Evolutionary conservation across 192 early-diverging fungal genomes (phyloP).

Genomic region (Helicostylum pulchrum): DNA sequence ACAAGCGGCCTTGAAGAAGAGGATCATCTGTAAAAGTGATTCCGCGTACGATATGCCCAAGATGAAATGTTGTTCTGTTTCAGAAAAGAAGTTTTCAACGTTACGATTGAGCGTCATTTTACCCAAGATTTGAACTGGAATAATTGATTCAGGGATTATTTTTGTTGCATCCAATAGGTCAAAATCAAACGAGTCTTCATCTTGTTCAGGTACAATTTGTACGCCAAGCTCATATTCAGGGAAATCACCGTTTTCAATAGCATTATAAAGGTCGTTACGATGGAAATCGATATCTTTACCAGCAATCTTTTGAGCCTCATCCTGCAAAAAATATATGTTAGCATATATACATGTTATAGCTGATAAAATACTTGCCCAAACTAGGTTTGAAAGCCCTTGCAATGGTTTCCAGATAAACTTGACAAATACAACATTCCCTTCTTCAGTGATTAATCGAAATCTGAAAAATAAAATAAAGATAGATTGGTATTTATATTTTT

Average conservation of each 20-base stretch:
- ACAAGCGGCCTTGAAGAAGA: constrained; percentile 48
- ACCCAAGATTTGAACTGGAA: constrained; percentile 38
- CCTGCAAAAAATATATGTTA: constrained; percentile 18
- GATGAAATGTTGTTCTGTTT: constrained; percentile 49
- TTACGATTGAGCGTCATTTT: constrained; percentile 43
- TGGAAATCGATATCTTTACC: constrained; percentile 45
- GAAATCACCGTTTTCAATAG: constrained; percentile 37
- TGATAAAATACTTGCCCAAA: neutral
- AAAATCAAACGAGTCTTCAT: constrained; percentile 35
- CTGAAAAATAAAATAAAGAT: neutral
- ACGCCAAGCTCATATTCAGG: constrained; percentile 44
- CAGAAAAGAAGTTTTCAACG: constrained; percentile 45
- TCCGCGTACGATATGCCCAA: constrained; percentile 39
- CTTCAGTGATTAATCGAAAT: constrained; percentile 41
- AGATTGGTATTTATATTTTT: neutral
- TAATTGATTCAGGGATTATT: constrained; percentile 40
- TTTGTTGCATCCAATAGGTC: constrained; percentile 49
- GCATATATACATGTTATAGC: neutral
- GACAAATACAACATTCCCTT: constrained; percentile 39
- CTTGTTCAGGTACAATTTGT: constrained; percentile 36
- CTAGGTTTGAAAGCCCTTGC: constrained; percentile 30
- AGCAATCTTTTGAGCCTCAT: constrained; percentile 40
- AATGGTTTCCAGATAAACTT: constrained; percentile 48
- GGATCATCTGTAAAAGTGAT: constrained; percentile 42
- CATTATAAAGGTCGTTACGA: constrained; percentile 38